Base-by-base conservation (phyloP, 768 basidiomycete genomes). In the Rhizopogon sp. region DNA sequence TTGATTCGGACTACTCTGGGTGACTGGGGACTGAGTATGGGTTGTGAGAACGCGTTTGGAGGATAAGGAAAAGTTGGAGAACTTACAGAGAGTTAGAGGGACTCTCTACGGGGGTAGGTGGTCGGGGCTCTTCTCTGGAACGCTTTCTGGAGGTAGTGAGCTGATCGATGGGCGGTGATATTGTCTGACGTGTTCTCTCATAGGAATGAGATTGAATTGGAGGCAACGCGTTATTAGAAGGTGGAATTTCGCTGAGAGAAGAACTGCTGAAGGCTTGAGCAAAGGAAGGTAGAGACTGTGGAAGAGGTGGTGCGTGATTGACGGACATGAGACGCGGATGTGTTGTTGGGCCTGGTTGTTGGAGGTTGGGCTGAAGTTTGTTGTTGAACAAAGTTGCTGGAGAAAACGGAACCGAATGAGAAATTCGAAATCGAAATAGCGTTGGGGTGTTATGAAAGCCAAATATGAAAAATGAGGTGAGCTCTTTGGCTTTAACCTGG, bases 271-370 rank as follows among this genome's bases (percentile, higher is more conserved):
- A 91, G 0, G 89, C 81, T 72, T 87, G 84, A 2, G 85, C 83
- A 69, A 91, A 91, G 42, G 89, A 87, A 40, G 89, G 89, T 39
- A 91, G 81, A 9, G 87, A 84, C 67, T 84, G 85, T 57, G 75
- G 71, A 57, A 72, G 68, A 61, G 76, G 78, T 42, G 75, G 73
- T 45, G 74, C 73, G 69, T 70, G 72, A 61, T 72, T 73, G 61
- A 70, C 65, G 58, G 78, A 74, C 77, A 79, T 79, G 71, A 33
- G 31, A 45, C 25, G 25, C 25, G 25, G 25, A 25, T 25, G 25
- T 3, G 25, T 25, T 25, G 25, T 25, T 4, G 25, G 4, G 25
- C 25, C 25, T 25, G 52, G 46, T 41, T 51, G 43, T 39, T 46
- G 31, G 52, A 43, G 43, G 25, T 4, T 25, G 54, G 33, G 31